Conservation (phyloP, 345 rosid genomes). For the Fremontodendron californicum region DNA sequence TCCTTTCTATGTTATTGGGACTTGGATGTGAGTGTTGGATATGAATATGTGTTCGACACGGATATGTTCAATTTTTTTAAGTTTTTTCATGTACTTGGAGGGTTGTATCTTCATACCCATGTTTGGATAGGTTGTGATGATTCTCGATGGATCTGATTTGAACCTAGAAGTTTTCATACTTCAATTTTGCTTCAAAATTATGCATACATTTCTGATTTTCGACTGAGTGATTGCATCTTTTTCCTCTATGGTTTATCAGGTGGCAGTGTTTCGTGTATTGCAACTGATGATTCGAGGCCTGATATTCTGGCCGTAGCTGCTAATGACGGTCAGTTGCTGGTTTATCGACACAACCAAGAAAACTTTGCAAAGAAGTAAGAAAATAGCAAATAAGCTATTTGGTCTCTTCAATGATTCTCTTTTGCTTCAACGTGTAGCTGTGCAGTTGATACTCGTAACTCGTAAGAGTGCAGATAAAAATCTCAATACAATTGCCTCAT, state of each 20-base stretch:
- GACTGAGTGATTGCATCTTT: background rate
- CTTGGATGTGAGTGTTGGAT: too few relatives aligned
- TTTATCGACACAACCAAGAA: conserved; percentile 34
- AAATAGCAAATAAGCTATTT: background rate
- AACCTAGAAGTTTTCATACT: background rate
- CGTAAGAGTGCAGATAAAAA: background rate
- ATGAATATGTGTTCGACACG: too few relatives aligned
- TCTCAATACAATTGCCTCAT: background rate
- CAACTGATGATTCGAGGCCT: conserved; percentile 54
- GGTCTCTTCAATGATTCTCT: background rate
- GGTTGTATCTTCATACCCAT: too few relatives aligned
- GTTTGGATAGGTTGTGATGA: background rate
- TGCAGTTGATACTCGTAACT: background rate
- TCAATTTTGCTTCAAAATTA: background rate
- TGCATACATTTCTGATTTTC: background rate
- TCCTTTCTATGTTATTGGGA: too few relatives aligned
- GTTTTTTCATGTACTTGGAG: too few relatives aligned
- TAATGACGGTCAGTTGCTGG: conserved; percentile 58
- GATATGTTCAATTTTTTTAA: too few relatives aligned
- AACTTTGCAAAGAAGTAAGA: background rate
- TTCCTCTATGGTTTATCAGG: conserved; percentile 35
- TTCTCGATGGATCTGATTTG: background rate
- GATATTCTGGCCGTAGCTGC: conserved; percentile 50
- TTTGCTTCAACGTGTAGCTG: background rate
- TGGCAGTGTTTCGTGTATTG: conserved; percentile 57